Percentiles rank a stretch among this genome's conserved stretches.
These are phyloP conservation scores for Eudorina sp. DNA, from an alignment of 139 green algal species.

Conservation along the genomic window DNA sequence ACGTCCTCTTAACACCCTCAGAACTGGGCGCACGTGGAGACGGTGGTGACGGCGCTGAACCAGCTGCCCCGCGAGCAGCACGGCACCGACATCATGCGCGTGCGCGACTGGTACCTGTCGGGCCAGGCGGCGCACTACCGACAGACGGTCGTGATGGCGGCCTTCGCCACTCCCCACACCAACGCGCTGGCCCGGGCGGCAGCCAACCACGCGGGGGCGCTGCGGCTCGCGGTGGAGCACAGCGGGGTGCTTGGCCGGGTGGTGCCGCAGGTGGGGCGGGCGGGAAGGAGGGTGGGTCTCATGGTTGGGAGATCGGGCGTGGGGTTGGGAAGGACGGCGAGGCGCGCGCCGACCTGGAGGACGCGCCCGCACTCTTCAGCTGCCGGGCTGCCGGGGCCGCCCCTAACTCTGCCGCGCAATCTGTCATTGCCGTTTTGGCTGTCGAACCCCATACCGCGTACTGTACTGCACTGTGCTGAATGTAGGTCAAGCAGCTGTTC, in stretches of 20 bases:
- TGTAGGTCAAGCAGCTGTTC: slow-evolving; percentile 90
- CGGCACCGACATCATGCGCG: slow-evolving; percentile 95
- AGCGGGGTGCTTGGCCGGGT: slow-evolving; percentile 82
- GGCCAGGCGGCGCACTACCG: slow-evolving; percentile 52
- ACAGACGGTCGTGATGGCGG: slow-evolving; percentile 91
- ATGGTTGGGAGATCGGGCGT: too few relatives aligned
- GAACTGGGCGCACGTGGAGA: slow-evolving; percentile 80
- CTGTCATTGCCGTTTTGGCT: too few relatives aligned
- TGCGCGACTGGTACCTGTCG: slow-evolving; percentile 72
- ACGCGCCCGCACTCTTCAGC: too few relatives aligned
- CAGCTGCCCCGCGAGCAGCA: slow-evolving; percentile 86
- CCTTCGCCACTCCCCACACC: slow-evolving; percentile 82
- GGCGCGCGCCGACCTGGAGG: too few relatives aligned
- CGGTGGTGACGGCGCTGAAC: slow-evolving; percentile 89
- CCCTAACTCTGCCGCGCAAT: too few relatives aligned
- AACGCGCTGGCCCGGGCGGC: slow-evolving; percentile 79
- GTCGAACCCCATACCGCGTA: background rate
- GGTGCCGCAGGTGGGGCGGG: slow-evolving; percentile 75
- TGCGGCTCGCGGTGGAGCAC: slow-evolving; percentile 59
- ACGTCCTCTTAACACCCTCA: slow-evolving; percentile 13
- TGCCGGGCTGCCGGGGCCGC: too few relatives aligned
- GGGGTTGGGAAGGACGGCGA: too few relatives aligned
- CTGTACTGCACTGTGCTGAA: background rate
- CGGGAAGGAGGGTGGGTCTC: background rate
- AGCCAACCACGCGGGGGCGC: slow-evolving; percentile 73